phyloP scores from a whole-genome alignment of 495 filamentous ascomycete species.

The Trichocladium antarcticum region DNA sequence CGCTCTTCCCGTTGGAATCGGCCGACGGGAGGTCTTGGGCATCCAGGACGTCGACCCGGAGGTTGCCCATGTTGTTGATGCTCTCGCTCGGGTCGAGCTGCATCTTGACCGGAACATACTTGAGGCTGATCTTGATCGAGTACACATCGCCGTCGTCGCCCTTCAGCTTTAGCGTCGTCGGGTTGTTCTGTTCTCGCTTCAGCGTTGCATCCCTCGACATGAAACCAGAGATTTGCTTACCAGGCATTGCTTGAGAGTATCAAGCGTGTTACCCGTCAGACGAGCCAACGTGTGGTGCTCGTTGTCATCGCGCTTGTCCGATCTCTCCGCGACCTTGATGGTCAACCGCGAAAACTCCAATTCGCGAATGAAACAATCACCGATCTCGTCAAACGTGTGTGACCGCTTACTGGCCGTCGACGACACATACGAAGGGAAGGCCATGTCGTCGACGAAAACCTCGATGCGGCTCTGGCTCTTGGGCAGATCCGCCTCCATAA shows the following conservation, averaged over 20 bases:
- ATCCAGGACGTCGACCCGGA: slow-evolving; percentile 84
- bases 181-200: slow-evolving; percentile 56
- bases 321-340: slow-evolving; percentile 64
- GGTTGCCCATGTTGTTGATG: slow-evolving; percentile 94
- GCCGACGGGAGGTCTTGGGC: slow-evolving; percentile 79
- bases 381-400: slow-evolving; percentile 72
- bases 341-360: slow-evolving; percentile 91
- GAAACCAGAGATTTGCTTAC: slow-evolving; percentile 36
- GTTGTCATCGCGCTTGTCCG: slow-evolving; percentile 56
- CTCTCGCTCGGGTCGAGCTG: slow-evolving; percentile 84
- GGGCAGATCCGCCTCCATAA: slow-evolving; percentile 75
- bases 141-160: slow-evolving; percentile 63
- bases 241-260: slow-evolving; percentile 75
- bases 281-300: slow-evolving; percentile 68
- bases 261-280: slow-evolving; percentile 70
- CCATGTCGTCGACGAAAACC: slow-evolving; percentile 86
- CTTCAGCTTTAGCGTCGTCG: slow-evolving; percentile 66
- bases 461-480: slow-evolving; percentile 70
- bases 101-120: slow-evolving; percentile 92
- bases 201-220: background rate
- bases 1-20: slow-evolving; percentile 91
- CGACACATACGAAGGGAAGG: slow-evolving; percentile 80
- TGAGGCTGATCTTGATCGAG: slow-evolving; percentile 79
- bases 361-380: slow-evolving; percentile 92
- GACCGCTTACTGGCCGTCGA: slow-evolving; percentile 54